Base-by-base conservation (phyloP, 352 stramenopile species). In the Phytophthora pisi region DNA sequence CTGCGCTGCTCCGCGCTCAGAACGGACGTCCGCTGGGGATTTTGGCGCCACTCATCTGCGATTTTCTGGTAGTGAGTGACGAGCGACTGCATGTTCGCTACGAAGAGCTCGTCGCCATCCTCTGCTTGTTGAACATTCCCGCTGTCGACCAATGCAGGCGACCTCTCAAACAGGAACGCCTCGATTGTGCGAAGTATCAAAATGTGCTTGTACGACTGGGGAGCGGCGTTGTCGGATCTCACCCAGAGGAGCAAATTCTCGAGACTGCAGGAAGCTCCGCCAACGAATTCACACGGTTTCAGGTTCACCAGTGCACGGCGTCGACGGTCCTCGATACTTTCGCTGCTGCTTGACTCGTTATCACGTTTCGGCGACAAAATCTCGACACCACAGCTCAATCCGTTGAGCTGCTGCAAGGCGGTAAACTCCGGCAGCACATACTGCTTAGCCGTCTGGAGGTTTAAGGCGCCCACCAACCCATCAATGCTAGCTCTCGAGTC, bases 1-100 rank as follows among this genome's bases (percentile, higher is more conserved):
- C 80, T 86, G 7, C 56, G 68, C 38, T 84, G 70, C 40, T 84
- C 72, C n/a, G 85, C 66, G 7, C 46, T 26, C 23, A 73, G 53
- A 6, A 74, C 10, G 9, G 55, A 67, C 3, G 59, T 70, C 18
- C 51, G 53, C 13, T 55, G 51, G 6, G 55, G 46, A n/a, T 72
- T 46, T 10, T 63, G n/a, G 1, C 46, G 51, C 70, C 67, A 78
- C 18, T 73, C 11, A 3, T 1, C 53, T 6, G 34, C 28, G 40
- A 60, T 26, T 26, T 45, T 6, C 11, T 74, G 55, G 51, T 74
- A 76, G 16, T 36, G 9, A 0, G 34, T 63, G 11, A 67, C 63
- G 30, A 76, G 49, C 4, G 40, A 28, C 46, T 66, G 60, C 20
- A 68, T 40, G 6, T 23, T 16, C 45, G 74, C 57, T 18, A 71